A percentile compares a stretch with the other conserved stretches of the same genome.
Evolutionary conservation across 2,329 filamentous ascomycete species (phyloP).

Genomic region (Orbilia brochopaga): DNA sequence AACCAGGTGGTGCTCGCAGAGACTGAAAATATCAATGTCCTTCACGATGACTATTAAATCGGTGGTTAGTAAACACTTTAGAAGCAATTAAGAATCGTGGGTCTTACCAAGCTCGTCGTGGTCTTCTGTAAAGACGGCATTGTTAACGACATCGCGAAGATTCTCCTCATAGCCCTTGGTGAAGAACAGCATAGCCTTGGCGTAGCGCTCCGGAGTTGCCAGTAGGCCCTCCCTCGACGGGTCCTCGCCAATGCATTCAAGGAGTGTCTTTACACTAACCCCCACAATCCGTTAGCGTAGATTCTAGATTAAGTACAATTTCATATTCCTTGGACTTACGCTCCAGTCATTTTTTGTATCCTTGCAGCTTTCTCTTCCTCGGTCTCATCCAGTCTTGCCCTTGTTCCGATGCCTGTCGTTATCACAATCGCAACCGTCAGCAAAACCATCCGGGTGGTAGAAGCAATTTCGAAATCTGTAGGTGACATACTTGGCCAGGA

Average conservation of each 20-base stretch:
- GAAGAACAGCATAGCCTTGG: constrained; percentile 93
- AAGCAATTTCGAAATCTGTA: background rate
- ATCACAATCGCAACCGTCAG: constrained; percentile 6
- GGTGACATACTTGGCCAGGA: constrained; percentile 63
- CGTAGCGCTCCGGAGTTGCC: constrained; percentile 81
- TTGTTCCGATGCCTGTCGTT: constrained; percentile 68
- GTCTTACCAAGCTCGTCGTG: constrained; percentile 76
- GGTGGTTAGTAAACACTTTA: constrained; percentile 3
- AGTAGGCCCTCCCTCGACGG: constrained; percentile 70
- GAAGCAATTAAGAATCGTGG: background rate
- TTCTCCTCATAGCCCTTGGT: constrained; percentile 98
- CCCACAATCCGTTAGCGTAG: background rate
- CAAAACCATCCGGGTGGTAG: background rate
- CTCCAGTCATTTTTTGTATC: constrained; percentile 67
- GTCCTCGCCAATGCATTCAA: constrained; percentile 73
- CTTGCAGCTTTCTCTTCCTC: constrained; percentile 63
- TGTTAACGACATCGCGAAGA: constrained; percentile 86
- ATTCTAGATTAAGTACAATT: background rate
- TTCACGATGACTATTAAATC: constrained; percentile 79
- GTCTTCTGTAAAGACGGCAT: constrained; percentile 92
- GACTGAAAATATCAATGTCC: constrained; percentile 91
- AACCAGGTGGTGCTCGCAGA: constrained; percentile 97
- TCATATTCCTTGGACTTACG: constrained; percentile 56
- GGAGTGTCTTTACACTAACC: constrained; percentile 61
- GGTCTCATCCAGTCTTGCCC: constrained; percentile 67